These are phyloP conservation scores for Chloris gayana DNA, from an alignment of 176 grass and related monocot species.

Conservation along the genomic window DNA sequence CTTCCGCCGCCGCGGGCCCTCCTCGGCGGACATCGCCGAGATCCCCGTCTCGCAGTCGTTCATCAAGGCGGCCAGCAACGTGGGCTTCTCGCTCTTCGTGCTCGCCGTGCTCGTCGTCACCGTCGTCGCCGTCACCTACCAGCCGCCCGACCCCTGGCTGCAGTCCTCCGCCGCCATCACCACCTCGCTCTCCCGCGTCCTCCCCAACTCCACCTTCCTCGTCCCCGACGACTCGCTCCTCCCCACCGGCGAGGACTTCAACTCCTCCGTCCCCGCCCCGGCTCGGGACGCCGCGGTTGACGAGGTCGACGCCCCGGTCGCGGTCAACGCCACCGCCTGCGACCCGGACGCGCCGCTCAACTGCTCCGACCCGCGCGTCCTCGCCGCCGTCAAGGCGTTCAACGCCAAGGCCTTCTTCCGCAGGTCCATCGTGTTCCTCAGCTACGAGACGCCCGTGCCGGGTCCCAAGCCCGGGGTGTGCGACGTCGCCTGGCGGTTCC, in stretches of 20 bases:
- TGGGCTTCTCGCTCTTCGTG: conserved; percentile 90
- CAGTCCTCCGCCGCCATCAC: conserved; percentile 91
- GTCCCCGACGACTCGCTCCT: conserved; percentile 81
- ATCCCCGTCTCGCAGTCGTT: conserved; percentile 71
- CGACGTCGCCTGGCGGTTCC: conserved; percentile 89
- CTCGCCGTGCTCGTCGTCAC: conserved; percentile 85
- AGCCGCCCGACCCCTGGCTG: conserved; percentile 92
- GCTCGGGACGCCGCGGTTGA: conserved; percentile 8
- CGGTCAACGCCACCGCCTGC: conserved; percentile 25
- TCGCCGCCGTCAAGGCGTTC: conserved; percentile 78
- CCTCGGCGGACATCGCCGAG: conserved; percentile 32
- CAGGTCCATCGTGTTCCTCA: conserved; percentile 77
- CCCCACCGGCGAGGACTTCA: conserved; percentile 91
- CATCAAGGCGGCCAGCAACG: conserved; percentile 78
- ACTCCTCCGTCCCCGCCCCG: conserved; percentile 33
- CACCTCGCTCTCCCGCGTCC: conserved; percentile 57
- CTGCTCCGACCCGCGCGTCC: conserved; percentile 79
- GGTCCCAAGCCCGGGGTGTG: conserved; percentile 56
- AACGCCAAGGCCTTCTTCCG: conserved; percentile 70
- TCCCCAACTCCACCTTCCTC: conserved; percentile 76
- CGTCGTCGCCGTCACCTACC: conserved; percentile 93
- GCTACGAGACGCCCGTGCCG: conserved; percentile 68
- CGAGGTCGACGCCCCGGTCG: not conserved
- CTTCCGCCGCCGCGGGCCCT: not conserved
- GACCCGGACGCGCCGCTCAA: conserved; percentile 65